These are phyloP conservation scores for Thraustochytrium striatum DNA, from an alignment of 352 stramenopile species.

Conservation along the genomic window DNA sequence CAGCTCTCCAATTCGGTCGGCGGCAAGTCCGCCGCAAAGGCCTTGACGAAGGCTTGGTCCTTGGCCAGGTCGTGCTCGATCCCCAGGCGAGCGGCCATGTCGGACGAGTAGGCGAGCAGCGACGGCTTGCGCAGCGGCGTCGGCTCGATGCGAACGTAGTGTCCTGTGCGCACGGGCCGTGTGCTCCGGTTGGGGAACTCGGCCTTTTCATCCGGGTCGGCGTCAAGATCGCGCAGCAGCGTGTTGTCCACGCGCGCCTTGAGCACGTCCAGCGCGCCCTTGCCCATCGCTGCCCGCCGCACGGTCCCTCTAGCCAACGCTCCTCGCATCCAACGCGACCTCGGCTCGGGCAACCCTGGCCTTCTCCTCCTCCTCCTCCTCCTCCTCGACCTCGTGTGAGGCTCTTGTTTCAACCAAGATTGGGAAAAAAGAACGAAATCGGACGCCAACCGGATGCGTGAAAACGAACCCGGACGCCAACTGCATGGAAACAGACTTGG, in stretches of 20 bases:
- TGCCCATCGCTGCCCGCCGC: neutral
- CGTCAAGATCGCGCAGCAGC: slow-evolving; percentile 5
- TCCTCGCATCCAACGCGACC: no score
- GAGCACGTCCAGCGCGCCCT: neutral
- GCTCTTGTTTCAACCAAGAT: no score
- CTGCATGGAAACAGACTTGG: no score
- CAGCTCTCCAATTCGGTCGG: neutral
- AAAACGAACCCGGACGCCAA: no score
- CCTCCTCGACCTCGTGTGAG: no score
- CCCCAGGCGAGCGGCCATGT: slow-evolving; percentile 10
- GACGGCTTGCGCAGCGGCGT: slow-evolving; percentile 27
- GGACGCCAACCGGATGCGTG: no score
- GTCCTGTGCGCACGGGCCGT: neutral
- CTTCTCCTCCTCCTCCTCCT: no score
- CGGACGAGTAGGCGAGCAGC: neutral
- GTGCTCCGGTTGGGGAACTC: slow-evolving; percentile 15
- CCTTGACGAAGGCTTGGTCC: neutral
- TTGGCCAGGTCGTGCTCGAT: neutral
- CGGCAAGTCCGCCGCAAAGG: neutral
- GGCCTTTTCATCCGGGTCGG: slow-evolving; percentile 12
- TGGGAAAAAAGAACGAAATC: no score
- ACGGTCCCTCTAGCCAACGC: no score
- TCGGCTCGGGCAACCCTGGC: no score
- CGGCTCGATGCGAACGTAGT: slow-evolving; percentile 36
- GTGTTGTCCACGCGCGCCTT: neutral